Base-by-base conservation (phyloP, 306 rosid species). In the Spatholobus suberectus region DNA sequence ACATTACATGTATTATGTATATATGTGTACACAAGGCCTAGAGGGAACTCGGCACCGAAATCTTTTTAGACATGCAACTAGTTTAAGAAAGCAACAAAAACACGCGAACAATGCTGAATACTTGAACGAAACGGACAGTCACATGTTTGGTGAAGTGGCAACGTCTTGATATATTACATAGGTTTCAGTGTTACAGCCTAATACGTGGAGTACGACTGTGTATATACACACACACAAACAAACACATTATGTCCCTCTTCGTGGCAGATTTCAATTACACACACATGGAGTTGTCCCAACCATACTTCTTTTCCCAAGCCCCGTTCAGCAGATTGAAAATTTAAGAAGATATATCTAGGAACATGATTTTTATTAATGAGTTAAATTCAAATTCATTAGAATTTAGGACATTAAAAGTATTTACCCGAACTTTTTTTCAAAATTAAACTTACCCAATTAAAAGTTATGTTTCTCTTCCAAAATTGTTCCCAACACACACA, bases 231-330 rank as follows among this genome's bases (percentile, higher is more conserved):
- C 37, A 54, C 46, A 35, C 52, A 59, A 47, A 61, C 35, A 82
- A 82, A 82, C 85, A 82, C 76, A 65, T 62, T 66, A 38, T 85
- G 85, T 83, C 88, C 85, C 91, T 58, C 63, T 47, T 27, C 46
- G 79, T 37, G 77, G 81, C 86, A 81, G 44, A 32, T 76, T 62
- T 78, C 82, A 87, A 83, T 89, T 83, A 89, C 81, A 51, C 35
- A 90, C 94, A 89, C 97, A 89, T 92, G 94, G 74, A 81, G 34
- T 44, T 89, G 94, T 88, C 93, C 84, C 71, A 79, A 87, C 82
- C 77, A 57, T 24, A 26, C 72, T 73, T 66, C 81, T 18, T 24
- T 14, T 49, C 9, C 17, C 65, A 81, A 34, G 15, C 47, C 54
- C 37, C 32, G 49, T 11, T 54, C 18, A 9, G 38, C 51, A 20